Percentiles rank a stretch among this genome's conserved stretches.
These are phyloP conservation scores for Recurvomyces mirabilis DNA, from an alignment of 495 filamentous ascomycete species.

Conservation along the genomic window DNA sequence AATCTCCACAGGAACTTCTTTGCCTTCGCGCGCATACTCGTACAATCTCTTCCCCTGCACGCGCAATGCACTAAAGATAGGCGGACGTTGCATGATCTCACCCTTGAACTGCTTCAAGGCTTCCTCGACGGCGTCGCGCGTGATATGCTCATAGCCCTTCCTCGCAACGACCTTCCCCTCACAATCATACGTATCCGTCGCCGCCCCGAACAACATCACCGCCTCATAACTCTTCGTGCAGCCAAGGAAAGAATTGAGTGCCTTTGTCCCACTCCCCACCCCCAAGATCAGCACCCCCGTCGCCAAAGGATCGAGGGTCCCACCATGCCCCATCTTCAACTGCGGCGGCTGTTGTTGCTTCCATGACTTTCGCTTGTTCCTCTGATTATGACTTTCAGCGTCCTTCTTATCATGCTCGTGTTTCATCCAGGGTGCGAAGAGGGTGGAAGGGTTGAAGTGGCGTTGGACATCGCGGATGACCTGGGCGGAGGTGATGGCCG, in stretches of 20 bases:
- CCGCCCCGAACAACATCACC: conserved; percentile 77
- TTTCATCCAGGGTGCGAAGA: conserved; percentile 64
- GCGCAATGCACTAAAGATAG: conserved; percentile 82
- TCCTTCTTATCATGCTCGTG: conserved; percentile 41
- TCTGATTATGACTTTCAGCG: conserved; percentile 35
- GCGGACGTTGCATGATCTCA: conserved; percentile 81
- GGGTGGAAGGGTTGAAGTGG: conserved; percentile 66
- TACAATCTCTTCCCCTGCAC: conserved; percentile 87
- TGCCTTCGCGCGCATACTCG: conserved; percentile 88
- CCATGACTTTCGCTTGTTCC: conserved; percentile 37
- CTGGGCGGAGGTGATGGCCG: conserved; percentile 71
- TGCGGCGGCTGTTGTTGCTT: conserved; percentile 44
- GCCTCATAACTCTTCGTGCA: conserved; percentile 92
- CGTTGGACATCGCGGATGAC: conserved; percentile 73
- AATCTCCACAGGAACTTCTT: conserved; percentile 72
- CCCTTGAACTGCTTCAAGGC: conserved; percentile 68
- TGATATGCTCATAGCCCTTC: conserved; percentile 65
- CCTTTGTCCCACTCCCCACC: conserved; percentile 79
- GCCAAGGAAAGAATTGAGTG: conserved; percentile 58
- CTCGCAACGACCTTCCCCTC: conserved; percentile 68
- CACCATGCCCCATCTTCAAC: conserved; percentile 94
- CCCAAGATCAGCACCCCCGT: conserved; percentile 85
- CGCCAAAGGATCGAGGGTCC: conserved; percentile 88
- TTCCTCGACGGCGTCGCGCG: conserved; percentile 63
- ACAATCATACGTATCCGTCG: conserved; percentile 84